Conservation (phyloP, 345 rosid species). For the Sisymbrium irio region DNA sequence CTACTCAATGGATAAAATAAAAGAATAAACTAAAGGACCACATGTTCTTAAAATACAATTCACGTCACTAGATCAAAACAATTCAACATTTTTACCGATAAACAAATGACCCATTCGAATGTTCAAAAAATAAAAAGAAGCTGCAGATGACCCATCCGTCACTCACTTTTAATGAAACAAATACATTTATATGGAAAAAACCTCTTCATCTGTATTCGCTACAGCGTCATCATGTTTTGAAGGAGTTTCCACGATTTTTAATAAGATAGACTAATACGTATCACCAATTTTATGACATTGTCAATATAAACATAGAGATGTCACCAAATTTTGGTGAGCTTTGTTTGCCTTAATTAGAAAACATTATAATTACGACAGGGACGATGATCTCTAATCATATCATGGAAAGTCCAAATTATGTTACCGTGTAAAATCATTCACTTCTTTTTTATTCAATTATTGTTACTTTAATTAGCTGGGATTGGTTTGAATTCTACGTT, state of each 20-base stretch:
- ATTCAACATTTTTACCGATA: background rate
- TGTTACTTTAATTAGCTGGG: slow-evolving; percentile 25
- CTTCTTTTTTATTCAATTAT: slow-evolving; percentile 16
- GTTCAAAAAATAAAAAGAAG: background rate
- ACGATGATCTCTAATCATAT: slow-evolving; percentile 16
- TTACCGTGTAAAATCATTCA: slow-evolving; percentile 23
- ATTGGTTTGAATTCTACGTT: slow-evolving; percentile 29
- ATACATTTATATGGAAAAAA: slow-evolving; percentile 1
- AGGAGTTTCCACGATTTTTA: background rate
- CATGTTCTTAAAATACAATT: background rate
- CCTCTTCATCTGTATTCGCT: background rate
- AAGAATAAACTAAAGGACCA: background rate
- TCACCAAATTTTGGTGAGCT: slow-evolving; percentile 21
- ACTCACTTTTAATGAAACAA: no score
- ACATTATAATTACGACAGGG: slow-evolving; percentile 23
- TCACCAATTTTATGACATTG: slow-evolving; percentile 12
- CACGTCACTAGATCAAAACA: background rate
- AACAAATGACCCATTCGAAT: slow-evolving; percentile 14
- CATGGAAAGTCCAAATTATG: slow-evolving; percentile 7
- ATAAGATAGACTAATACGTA: slow-evolving; percentile 11
- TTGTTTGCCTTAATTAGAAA: slow-evolving; percentile 16
- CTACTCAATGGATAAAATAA: background rate
- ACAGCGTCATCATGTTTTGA: background rate
- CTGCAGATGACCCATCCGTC: no score
- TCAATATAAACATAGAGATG: slow-evolving; percentile 15